Conservation (phyloP, 2,329 filamentous ascomycete species). For the Penicillium sp. region DNA sequence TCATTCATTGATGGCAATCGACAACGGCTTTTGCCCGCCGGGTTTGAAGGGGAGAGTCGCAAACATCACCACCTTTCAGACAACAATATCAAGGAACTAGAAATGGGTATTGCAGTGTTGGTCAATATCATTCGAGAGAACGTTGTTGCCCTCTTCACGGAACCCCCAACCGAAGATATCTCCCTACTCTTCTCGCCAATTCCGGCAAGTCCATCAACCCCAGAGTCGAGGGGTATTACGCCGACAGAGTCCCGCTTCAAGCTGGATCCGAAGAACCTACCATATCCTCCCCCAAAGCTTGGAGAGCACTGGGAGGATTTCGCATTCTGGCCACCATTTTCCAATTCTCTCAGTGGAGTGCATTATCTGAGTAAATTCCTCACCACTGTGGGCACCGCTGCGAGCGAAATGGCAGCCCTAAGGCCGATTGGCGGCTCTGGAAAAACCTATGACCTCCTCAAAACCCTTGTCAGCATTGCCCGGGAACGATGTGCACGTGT, state of each 20-base stretch:
- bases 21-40: conserved; percentile 74
- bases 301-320: conserved; percentile 91
- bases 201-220: conserved; percentile 64
- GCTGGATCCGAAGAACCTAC: conserved; percentile 74
- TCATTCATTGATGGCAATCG: conserved; percentile 85
- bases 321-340: conserved; percentile 93
- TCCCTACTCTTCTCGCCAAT: conserved; percentile 82
- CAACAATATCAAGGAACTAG: conserved; percentile 68
- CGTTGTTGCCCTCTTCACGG: conserved; percentile 77
- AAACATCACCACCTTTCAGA: conserved; percentile 76
- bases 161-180: conserved; percentile 86
- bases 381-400: conserved; percentile 77
- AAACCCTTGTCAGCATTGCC: conserved; percentile 70
- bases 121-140: conserved; percentile 78
- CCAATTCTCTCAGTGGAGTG: conserved; percentile 88
- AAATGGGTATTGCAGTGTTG: conserved; percentile 78
- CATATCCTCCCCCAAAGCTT: conserved; percentile 71
- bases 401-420: conserved; percentile 79
- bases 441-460: conserved; percentile 68
- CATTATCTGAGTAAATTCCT: conserved; percentile 84
- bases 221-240: conserved; percentile 53
- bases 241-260: conserved; percentile 72
- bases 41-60: conserved; percentile 77
- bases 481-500: conserved; percentile 84
- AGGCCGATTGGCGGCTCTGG: conserved; percentile 61